Evolutionary conservation across 2,329 filamentous ascomycete genomes (phyloP), one percentile per base, ranked within the genome.

Genomic region (Samsoniella hepiali): DNA sequence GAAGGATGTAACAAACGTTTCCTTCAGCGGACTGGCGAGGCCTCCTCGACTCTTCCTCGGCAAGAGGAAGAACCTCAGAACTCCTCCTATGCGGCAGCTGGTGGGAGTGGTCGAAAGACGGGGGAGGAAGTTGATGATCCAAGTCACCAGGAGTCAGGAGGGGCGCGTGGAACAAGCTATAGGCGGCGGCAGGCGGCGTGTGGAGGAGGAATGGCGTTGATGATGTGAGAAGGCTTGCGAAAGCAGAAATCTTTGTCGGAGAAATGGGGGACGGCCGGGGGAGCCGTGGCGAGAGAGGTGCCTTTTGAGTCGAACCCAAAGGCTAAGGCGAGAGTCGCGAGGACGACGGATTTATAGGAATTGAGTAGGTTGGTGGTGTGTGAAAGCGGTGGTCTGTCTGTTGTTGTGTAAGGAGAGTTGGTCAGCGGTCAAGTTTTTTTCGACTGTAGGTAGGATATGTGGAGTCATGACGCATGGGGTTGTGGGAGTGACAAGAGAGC

Each of bases 21-120:
- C 89, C 91, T 85, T 91, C 85, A 84, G 84, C 89, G 85, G 89
- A 88, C 87, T 91, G 91, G 89, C 92, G 90, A 92, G 91, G 91
- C 90, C 92, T 94, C 90, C 90, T 92, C 91, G 93, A 97, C 92
- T 95, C 95, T 96, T 94, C 95, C 95, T 93, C 94, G 80, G 82
- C 83, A 83, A 95, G 94, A 97, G 93, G 94, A 98, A 98, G 94
- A 96, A 93, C 90, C 91, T 88, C 86, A 87, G 87, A 89, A 89
- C 87, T 87, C 88, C 90, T 96, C 91, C 92, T 98, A 99, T 99
- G 94, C 95, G 95, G 95, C 95, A 98, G 94, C 91, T 96, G 90
- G 86, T 82, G 80, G 78, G 81, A 80, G 80, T 84, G 79, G 77
- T 84, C 80, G 76, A 81, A 84, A 78, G 83, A 84, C 77, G 78